Evolutionary conservation across 768 basidiomycete genomes (phyloP).

Genomic region (Paxillus ammoniavirescens): DNA sequence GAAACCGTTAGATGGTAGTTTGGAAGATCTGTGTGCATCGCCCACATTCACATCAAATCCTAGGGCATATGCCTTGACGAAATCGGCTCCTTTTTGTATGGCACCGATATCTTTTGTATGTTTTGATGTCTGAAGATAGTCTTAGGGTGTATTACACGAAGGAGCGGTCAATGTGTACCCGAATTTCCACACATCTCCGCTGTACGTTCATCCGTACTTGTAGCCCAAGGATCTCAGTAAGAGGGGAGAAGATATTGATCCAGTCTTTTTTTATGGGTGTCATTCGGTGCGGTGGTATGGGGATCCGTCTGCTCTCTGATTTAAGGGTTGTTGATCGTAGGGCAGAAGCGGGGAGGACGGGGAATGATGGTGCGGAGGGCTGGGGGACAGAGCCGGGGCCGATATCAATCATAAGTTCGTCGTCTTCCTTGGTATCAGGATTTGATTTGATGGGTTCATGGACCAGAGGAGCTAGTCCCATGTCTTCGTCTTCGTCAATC

Average conservation of each 20-base stretch:
- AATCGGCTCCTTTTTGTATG: conserved; percentile 96
- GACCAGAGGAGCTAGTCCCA: conserved; percentile 21
- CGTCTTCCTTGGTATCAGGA: conserved; percentile 42
- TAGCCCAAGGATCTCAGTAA: conserved; percentile 91
- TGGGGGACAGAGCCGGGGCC: conserved; percentile 45
- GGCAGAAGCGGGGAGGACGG: conserved; percentile 61
- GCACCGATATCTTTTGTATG: conserved; percentile 92
- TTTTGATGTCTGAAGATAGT: conserved; percentile 72
- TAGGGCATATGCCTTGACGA: conserved; percentile 89
- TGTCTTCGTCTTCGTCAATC: conserved; percentile 30
- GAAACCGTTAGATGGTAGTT: conserved; percentile 2
- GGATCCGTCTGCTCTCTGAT: conserved; percentile 84
- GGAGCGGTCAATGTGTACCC: conserved; percentile 54
- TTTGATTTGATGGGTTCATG: conserved; percentile 3
- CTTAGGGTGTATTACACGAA: conserved; percentile 2
- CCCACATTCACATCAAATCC: conserved; percentile 94
- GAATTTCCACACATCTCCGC: conserved; percentile 85
- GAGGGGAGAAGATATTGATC: conserved; percentile 91
- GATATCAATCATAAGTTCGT: conserved; percentile 61
- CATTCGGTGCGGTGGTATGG: conserved; percentile 97
- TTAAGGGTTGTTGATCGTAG: conserved; percentile 53
- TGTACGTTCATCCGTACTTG: conserved; percentile 98
- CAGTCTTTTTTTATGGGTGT: conserved; percentile 96
- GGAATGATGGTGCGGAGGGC: conserved; percentile 62
- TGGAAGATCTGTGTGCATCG: conserved; percentile 1